Evolutionary conservation across 768 basidiomycete species (phyloP), one percentile per base, ranked within the genome.

Genomic region (Postia placenta): DNA sequence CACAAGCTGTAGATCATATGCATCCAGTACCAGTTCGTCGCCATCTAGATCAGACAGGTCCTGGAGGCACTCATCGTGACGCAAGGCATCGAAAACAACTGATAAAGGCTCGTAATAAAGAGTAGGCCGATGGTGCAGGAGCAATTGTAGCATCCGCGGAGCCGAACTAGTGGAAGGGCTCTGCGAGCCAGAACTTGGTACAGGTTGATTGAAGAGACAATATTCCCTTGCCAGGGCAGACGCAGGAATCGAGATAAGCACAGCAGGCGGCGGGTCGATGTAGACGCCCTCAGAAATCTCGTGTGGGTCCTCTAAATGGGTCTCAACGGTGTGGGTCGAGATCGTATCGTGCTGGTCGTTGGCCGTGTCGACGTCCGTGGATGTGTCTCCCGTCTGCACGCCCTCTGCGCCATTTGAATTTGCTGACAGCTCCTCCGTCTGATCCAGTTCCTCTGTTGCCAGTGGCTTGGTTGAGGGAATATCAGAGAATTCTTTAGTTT

Each of bases 81-180:
- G 83, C 37, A 91, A 67, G 48, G 82, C 83, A 48, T 83, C 83
- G 57, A 90, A 89, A 17, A 89, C 77, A 49, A 66, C 71, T 37
- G 75, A 77, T 40, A 91, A 60, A 24, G 87, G 81, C 61, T 89
- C 87, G 56, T 89, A 90, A 63, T 87, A 91, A 5, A 90, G 69
- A 3, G 80, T 85, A 2, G 87, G 86, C 15, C 68, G 74, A 49
- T 79, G 69, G 40, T 79, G 74, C 50, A 91, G 72, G 42, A 90
- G 67, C 5, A 87, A 60, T n/a, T 39, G 38, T 12, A 55, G 44
- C 1, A 48, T 35, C 24, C 35, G 50, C 5, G 23, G 22, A 3
- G 37, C 42, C 17, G 49, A 19, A 44, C 39, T 49, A 3, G 47
- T 47, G 0, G 58, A 51, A 1, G 60, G 58, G 39, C 53, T 61